Percentiles rank a stretch among this genome's conserved stretches.
Evolutionary conservation across 345 rosid genomes (phyloP).

Genomic region (Noccaea caerulescens): DNA sequence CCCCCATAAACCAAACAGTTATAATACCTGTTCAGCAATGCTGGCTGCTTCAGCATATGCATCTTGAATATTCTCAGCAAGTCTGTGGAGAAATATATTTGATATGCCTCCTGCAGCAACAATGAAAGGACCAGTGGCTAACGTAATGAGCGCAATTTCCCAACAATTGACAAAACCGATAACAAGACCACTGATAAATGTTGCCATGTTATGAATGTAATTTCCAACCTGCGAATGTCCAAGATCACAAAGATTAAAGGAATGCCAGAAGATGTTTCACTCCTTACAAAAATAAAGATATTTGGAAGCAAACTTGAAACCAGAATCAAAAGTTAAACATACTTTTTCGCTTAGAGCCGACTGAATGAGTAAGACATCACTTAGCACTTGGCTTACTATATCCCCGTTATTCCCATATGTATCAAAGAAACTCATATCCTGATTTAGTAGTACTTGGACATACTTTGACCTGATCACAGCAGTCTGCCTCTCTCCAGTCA

Average conservation of each 20-base stretch:
- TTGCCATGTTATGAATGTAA: slow-evolving; percentile 99
- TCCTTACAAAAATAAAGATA: slow-evolving; percentile 28
- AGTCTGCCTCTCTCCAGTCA: slow-evolving; percentile 98
- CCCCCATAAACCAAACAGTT: slow-evolving; percentile 13
- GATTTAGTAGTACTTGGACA: slow-evolving; percentile 94
- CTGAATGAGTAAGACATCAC: slow-evolving; percentile 97
- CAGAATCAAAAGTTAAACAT: slow-evolving; percentile 41
- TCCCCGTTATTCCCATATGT: slow-evolving; percentile 99
- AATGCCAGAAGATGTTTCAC: slow-evolving; percentile 18
- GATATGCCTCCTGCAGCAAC: slow-evolving; percentile 99
- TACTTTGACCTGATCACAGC: slow-evolving; percentile 96
- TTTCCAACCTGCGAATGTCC: slow-evolving; percentile 80
- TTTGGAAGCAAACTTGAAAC: slow-evolving; percentile 27
- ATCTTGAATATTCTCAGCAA: slow-evolving; percentile 99
- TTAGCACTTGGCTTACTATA: slow-evolving; percentile 97
- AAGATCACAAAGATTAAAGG: slow-evolving; percentile 28
- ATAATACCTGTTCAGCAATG: slow-evolving; percentile 90
- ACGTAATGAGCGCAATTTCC: slow-evolving; percentile 92
- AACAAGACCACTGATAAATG: slow-evolving; percentile 90
- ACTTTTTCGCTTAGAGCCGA: slow-evolving; percentile 99
- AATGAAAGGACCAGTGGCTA: slow-evolving; percentile 98
- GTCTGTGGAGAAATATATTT: slow-evolving; percentile 96
- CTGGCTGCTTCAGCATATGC: slow-evolving; percentile 99
- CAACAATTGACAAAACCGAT: slow-evolving; percentile 95
- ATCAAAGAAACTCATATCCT: slow-evolving; percentile 99